A percentile compares a stretch with the other conserved stretches of the same genome.
Evolutionary conservation across 2,329 filamentous ascomycete genomes (phyloP).

Genomic region (Diaporthe capsici): DNA sequence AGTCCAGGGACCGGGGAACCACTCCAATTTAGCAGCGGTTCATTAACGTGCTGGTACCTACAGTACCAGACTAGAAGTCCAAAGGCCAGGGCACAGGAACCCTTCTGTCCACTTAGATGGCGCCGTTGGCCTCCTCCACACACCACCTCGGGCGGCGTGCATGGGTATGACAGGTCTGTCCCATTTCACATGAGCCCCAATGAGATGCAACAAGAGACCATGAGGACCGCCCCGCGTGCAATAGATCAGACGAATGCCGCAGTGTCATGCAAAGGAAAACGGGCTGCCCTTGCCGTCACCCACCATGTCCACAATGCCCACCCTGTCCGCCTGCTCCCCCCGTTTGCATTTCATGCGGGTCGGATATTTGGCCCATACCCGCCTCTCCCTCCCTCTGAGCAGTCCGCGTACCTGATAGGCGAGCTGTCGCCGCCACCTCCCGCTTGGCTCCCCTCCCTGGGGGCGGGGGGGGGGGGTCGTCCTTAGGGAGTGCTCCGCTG

Average conservation of each 20-base stretch:
- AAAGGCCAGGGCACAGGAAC: constrained; percentile 1
- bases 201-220: constrained; percentile 19
- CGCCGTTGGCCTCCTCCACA: constrained; percentile 25
- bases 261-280: not conserved
- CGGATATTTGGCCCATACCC: constrained; percentile 2
- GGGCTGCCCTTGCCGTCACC: not conserved
- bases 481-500: not conserved
- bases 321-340: not conserved
- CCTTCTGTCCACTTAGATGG: constrained; percentile 21
- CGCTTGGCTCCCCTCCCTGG: constrained; percentile 6
- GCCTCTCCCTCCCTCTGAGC: not conserved
- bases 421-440: constrained; percentile 18
- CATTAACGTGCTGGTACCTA: not conserved
- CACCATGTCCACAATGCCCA: not conserved
- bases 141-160: constrained; percentile 11
- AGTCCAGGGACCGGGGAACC: constrained; percentile 9
- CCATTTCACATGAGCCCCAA: constrained; percentile 30
- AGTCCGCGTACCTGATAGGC: not conserved
- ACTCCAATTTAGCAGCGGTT: not conserved
- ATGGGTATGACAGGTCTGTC: constrained; percentile 25
- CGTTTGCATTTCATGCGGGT: constrained; percentile 23
- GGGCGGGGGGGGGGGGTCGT: not conserved
- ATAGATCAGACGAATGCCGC: constrained; percentile 19
- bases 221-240: constrained; percentile 21
- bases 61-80: too few relatives aligned